Conservation (phyloP, 1,284 basidiomycete genomes). For the Meripilus lineatus region DNA sequence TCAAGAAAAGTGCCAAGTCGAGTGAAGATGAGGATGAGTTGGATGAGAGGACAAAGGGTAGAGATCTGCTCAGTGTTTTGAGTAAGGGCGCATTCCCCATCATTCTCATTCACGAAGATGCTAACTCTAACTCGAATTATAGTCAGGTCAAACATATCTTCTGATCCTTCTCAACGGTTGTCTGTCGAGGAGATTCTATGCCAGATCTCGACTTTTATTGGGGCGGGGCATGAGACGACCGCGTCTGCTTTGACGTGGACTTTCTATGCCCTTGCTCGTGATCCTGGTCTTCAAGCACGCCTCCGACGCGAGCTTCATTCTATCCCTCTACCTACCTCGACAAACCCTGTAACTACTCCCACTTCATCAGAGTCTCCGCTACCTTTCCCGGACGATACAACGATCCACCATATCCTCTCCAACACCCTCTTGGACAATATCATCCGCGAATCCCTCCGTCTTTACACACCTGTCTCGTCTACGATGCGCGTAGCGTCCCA, state of each 20-base stretch:
- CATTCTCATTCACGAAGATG: conserved; percentile 1
- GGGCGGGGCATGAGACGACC: conserved; percentile 60
- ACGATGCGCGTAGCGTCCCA: conserved; percentile 55
- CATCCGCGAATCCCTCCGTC: conserved; percentile 61
- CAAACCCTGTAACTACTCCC: not conserved
- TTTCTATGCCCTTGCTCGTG: conserved; percentile 56
- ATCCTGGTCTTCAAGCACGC: conserved; percentile 48
- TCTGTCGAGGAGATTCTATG: conserved; percentile 63
- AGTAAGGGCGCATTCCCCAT: conserved; percentile 32
- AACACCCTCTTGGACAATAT: conserved; percentile 55
- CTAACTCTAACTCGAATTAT: conserved; percentile 1
- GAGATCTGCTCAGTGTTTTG: conserved; percentile 51
- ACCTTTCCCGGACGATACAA: conserved; percentile 16
- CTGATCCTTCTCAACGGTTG: conserved; percentile 37
- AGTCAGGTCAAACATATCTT: conserved; percentile 60
- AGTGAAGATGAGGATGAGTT: conserved; percentile 3
- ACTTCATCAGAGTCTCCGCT: conserved; percentile 13
- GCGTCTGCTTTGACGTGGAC: conserved; percentile 69
- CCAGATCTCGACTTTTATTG: conserved; percentile 76
- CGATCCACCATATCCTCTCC: conserved; percentile 26
- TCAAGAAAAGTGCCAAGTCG: not conserved
- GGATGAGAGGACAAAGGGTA: conserved; percentile 10
- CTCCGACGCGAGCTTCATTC: conserved; percentile 51
- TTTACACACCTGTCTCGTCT: conserved; percentile 60
- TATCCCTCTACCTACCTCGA: conserved; percentile 14